phyloP scores from a whole-genome alignment of 2,329 filamentous ascomycete species.

The Colletotrichum sp. region DNA sequence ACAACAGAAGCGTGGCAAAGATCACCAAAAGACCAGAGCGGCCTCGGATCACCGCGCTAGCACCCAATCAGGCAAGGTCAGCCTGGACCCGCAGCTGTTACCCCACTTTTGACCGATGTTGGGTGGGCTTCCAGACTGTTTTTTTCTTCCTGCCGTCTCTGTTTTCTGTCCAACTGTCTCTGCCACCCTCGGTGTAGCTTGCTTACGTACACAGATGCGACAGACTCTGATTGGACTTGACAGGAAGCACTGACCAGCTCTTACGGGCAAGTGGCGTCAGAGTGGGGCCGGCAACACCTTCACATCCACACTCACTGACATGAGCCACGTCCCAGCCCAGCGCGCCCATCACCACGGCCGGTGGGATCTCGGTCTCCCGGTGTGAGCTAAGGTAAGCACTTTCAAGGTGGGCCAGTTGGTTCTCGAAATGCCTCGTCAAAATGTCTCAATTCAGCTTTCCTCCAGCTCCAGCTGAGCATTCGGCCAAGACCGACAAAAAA shows the following conservation, averaged over 20 bases:
- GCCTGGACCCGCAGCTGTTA: background rate
- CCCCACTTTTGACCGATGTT: background rate
- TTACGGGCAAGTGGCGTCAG: background rate
- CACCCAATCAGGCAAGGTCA: background rate
- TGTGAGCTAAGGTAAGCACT: background rate
- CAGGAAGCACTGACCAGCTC: background rate
- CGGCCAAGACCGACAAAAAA: background rate
- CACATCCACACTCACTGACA: background rate
- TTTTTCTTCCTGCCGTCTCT: background rate
- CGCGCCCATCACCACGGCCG: background rate
- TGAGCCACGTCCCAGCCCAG: background rate
- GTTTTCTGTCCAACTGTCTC: background rate
- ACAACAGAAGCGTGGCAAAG: background rate
- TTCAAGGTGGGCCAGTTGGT: background rate
- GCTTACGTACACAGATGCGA: background rate
- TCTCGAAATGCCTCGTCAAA: background rate
- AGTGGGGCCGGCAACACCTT: background rate
- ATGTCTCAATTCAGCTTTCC: background rate
- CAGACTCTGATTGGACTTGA: background rate
- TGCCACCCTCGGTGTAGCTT: background rate
- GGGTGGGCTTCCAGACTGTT: constrained; percentile 1
- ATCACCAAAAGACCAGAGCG: background rate
- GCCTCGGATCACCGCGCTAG: background rate
- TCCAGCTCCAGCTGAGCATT: background rate
- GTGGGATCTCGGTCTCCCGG: background rate